Conservation (phyloP, 2,329 filamentous ascomycete genomes). For the Pseudonectria foliicola region DNA sequence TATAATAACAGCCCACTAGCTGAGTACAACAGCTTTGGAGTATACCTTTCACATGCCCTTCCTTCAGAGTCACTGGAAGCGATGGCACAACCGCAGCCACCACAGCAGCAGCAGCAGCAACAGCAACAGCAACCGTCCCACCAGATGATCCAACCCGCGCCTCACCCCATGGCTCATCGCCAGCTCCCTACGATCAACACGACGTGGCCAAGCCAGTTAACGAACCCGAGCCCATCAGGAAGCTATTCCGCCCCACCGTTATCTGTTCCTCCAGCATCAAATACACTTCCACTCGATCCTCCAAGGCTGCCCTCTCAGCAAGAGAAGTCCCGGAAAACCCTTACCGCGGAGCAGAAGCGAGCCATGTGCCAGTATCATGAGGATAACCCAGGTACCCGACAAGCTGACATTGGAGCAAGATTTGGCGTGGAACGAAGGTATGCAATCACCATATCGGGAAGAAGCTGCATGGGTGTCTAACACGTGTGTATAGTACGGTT, state of each 20-base stretch:
- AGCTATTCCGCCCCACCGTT: constrained; percentile 54
- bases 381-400: constrained; percentile 82
- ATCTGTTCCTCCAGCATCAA: constrained; percentile 50
- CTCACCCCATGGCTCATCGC: constrained; percentile 44
- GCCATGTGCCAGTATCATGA: constrained; percentile 92
- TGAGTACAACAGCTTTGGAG: constrained; percentile 53
- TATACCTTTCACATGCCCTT: constrained; percentile 48
- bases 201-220: constrained; percentile 77
- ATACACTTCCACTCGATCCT: constrained; percentile 36
- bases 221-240: constrained; percentile 49
- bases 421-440: constrained; percentile 99
- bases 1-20: constrained; percentile 47
- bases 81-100: constrained; percentile 50
- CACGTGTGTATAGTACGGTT: constrained; percentile 64
- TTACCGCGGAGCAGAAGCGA: constrained; percentile 84
- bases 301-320: constrained; percentile 29
- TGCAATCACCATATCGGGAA: constrained; percentile 14
- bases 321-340: constrained; percentile 70
- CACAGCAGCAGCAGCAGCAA: constrained; percentile 14
- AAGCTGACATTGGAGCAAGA: constrained; percentile 90
- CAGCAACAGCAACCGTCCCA: constrained; percentile 2
- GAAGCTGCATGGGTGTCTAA: constrained; percentile 11
- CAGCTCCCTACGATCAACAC: constrained; percentile 63
- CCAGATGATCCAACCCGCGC: constrained; percentile 26
- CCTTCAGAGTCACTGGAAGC: constrained; percentile 43